Evolutionary conservation across 75 land plant species (phyloP), one percentile per base, ranked within the genome.

Genomic region (Isoetes taiwanensis): DNA sequence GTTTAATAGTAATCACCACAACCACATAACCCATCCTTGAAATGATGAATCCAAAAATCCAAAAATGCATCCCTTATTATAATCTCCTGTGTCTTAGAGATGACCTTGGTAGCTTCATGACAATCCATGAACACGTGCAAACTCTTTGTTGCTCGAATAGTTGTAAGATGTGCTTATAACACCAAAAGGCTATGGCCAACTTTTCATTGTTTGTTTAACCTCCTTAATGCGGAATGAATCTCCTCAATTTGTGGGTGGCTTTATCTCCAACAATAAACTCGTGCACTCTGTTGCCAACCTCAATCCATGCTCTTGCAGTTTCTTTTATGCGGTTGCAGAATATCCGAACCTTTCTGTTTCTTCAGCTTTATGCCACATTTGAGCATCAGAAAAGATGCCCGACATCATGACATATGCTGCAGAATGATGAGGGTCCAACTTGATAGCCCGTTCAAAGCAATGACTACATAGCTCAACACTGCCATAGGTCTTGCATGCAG

Each of bases 271-370:
- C 72, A 34, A 54, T 52, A 41, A 78, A 75, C 10, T 63, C 20
- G 39, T 82, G 81, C 21, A 78, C 41, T 39, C 43, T 72, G 12
- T 72, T 72, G 4, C 71, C 56, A 10, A 59, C 56, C 40, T 78
- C 78, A 35, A 84, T 72, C 79, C 78, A 76, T 57, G 78, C 77
- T 37, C 78, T 70, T 2, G 72, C 88, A 40, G 80, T 34, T 63
- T 70, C 42, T 84, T 80, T 43, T 38, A 71, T 40, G 81, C 35
- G 12, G 63, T 72, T 25, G 38, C 58, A 8, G 35, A 58, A 40
- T 64, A 59, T 78, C 82, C 74, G 41, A 30, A 74, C 46, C 39
- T n/a, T 42, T 82, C 69, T 14, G 75, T 58, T 17, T 39, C 38
- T 34, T 73, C 72, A 5, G 62, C 80, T 32, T 77, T 72, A 24